Percentiles rank a stretch among this genome's conserved stretches.
phyloP scores from a whole-genome alignment of 2,329 filamentous ascomycete genomes.

The Clathrospora elynae region DNA sequence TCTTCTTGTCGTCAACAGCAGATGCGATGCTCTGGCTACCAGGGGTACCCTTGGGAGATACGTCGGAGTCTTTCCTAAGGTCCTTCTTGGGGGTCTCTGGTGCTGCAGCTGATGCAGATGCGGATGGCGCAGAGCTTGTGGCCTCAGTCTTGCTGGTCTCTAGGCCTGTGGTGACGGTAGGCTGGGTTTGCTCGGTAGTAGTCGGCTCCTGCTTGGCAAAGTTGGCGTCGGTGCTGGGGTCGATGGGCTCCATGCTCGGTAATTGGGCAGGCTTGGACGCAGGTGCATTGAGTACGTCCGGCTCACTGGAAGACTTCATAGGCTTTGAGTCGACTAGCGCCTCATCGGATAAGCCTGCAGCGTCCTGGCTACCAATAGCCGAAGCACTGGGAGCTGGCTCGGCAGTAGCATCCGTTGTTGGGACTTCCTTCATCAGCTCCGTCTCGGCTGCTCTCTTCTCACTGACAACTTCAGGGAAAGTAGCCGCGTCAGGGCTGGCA shows the following conservation, averaged over 20 bases:
- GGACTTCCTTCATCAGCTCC: slow-evolving; percentile 64
- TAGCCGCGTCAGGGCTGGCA: no score
- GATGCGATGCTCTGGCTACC: slow-evolving; percentile 44
- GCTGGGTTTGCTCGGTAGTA: slow-evolving; percentile 47
- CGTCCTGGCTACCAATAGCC: slow-evolving; percentile 39
- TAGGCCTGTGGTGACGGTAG: slow-evolving; percentile 50
- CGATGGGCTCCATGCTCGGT: slow-evolving; percentile 31
- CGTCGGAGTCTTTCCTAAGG: slow-evolving; percentile 30
- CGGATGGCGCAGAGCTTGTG: slow-evolving; percentile 20
- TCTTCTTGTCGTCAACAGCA: slow-evolving; percentile 50
- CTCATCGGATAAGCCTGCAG: slow-evolving; percentile 41
- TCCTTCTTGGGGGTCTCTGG: slow-evolving; percentile 43
- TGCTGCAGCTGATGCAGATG: slow-evolving; percentile 13
- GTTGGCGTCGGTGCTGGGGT: slow-evolving; percentile 48
- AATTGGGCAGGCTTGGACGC: slow-evolving; percentile 39
- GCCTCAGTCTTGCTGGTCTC: slow-evolving; percentile 41
- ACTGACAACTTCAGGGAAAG: no score
- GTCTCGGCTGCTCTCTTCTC: no score
- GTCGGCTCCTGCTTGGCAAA: slow-evolving; percentile 50
- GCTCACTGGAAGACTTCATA: slow-evolving; percentile 39
- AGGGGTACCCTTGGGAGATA: slow-evolving; percentile 47
- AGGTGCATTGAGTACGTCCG: slow-evolving; percentile 46
- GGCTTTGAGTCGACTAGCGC: slow-evolving; percentile 37
- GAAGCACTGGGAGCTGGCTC: slow-evolving; percentile 46
- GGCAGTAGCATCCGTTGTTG: slow-evolving; percentile 48